These are phyloP conservation scores for Leptomonas pyrrhocoris DNA, from an alignment of 208 protist genomes.

Conservation along the genomic window DNA sequence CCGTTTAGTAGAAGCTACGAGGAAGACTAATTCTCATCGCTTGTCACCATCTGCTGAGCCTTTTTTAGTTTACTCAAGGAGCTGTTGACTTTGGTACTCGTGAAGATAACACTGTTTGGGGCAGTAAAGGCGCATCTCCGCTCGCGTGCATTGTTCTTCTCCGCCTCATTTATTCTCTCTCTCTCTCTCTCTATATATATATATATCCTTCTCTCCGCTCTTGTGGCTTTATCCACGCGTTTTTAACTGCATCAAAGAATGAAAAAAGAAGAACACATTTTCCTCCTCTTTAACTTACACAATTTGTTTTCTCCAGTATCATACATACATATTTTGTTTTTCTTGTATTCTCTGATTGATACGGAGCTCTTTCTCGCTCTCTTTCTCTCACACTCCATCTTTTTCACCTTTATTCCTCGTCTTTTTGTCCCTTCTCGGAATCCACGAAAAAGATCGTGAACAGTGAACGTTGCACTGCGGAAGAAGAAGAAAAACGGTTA, in stretches of 20 bases:
- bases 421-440: slow-evolving; percentile 3
- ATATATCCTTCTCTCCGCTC: not conserved
- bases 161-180: not conserved
- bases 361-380: slow-evolving; percentile 12
- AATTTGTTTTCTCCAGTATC: not conserved
- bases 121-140: no score
- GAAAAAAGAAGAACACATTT: not conserved
- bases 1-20: no score
- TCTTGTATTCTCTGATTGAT: slow-evolving; percentile 1
- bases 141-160: not conserved
- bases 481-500: slow-evolving; percentile 2
- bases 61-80: no score
- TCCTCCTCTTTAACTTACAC: not conserved
- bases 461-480: not conserved
- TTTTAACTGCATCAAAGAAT: not conserved
- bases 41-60: no score
- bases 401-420: not conserved
- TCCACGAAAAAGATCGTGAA: not conserved
- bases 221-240: not conserved
- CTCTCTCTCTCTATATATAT: not conserved
- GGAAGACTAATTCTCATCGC: no score
- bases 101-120: no score
- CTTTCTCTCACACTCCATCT: slow-evolving; percentile 13
- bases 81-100: no score
- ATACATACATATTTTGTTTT: slow-evolving; percentile 1